Evolutionary conservation across 2,329 filamentous ascomycete species (phyloP).

Genomic region (Trichoderma sp.): DNA sequence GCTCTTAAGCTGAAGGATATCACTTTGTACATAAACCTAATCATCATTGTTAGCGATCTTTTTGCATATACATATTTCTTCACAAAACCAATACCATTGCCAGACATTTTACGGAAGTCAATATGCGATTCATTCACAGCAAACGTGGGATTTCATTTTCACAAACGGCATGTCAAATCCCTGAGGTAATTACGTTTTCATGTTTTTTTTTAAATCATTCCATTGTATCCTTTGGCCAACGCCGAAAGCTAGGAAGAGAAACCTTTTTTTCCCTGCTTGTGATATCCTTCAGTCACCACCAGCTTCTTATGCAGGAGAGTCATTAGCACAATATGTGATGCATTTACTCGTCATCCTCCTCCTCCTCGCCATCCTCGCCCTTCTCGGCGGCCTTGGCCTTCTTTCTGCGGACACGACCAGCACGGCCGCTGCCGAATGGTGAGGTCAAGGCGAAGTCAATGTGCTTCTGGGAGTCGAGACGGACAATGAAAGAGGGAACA

Average conservation of each 20-base stretch:
- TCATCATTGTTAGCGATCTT: background rate
- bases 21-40: background rate
- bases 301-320: conserved; percentile 33
- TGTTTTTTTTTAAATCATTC: conserved; percentile 40
- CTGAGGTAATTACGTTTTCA: conserved; percentile 5
- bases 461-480: conserved; percentile 99
- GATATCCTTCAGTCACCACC: conserved; percentile 37
- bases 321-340: conserved; percentile 35
- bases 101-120: background rate
- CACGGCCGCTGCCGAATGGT: conserved; percentile 95
- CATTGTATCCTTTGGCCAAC: conserved; percentile 51
- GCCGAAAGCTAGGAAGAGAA: conserved; percentile 53
- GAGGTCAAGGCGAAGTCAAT: conserved; percentile 98
- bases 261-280: conserved; percentile 39
- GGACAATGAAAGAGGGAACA: conserved; percentile 98
- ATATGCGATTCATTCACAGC: background rate
- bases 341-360: conserved; percentile 78
- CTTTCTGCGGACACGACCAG: conserved; percentile 98
- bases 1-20: conserved; percentile 45
- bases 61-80: background rate
- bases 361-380: conserved; percentile 76
- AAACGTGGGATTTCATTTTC: background rate
- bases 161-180: background rate
- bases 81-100: background rate
- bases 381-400: conserved; percentile 96